Base-by-base conservation (phyloP, 179 eudicot genomes). In the Nepenthes alata region DNA sequence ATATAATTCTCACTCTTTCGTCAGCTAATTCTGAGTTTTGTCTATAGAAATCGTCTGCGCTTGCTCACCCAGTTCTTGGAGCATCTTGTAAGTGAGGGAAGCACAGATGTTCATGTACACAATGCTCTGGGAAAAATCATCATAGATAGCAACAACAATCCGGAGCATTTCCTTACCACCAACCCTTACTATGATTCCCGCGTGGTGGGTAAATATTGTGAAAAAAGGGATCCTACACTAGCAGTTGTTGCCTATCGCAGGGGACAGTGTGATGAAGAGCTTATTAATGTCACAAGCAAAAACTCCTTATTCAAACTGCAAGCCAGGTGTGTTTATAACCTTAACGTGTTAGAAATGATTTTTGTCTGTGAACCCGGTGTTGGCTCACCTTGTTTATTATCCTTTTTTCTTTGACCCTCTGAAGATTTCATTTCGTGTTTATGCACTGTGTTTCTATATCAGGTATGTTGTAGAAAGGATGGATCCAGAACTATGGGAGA, bases 111-210 rank as follows among this genome's bases (percentile, higher is more conserved):
- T 2, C 83, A 79, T 47, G 83, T 79, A 50, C 83, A 79, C 78
- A 79, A 79, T 70, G 83, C 83, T 47, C 65, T 79, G 58, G 83
- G 83, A 50, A 79, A 76, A 70, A 79, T 79, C 50, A 79, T 79
- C n/a, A 79, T 79, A 58, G 83, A 79, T 52, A 79, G 83, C 70
- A 74, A 74, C 35, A 79, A 79, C 76, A 79, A 79, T 52, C 78
- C 83, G 2, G 83, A 79, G 70, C 83, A 79, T 59, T 79, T 79
- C 45, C 77, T 79, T 62, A 79, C 80, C n/a, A 79, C 83, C 15
- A 79, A 79, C 56, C 83, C 83, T 8, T 76, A 79, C 69, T 79
- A 79, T 55, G 83, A 79, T 62, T 79, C 83, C n/a, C 80, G 83
- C 64, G 83, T 79, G 58, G 83, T 79, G 55, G 83, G 83, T 58